Evolutionary conservation across 2,329 filamentous ascomycete genomes (phyloP).

Genomic region (Ceratocystis colombiana): DNA sequence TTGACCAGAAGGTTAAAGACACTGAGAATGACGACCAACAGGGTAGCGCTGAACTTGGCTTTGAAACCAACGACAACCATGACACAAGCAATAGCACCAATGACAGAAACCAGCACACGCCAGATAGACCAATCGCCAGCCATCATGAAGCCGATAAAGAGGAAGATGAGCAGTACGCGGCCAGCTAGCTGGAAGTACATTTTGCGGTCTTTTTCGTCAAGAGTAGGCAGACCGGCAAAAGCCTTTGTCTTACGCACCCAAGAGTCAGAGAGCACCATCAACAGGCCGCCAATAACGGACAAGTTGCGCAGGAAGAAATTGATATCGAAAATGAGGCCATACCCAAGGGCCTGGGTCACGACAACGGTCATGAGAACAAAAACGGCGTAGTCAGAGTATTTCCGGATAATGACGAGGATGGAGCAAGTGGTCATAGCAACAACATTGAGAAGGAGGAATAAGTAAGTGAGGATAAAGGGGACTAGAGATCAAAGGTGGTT

Average conservation of each 20-base stretch:
- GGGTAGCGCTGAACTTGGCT: slow-evolving; percentile 95
- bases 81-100: slow-evolving; percentile 83
- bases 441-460: slow-evolving; percentile 87
- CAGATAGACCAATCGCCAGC: slow-evolving; percentile 86
- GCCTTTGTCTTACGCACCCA: slow-evolving; percentile 98
- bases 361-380: slow-evolving; percentile 83
- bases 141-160: slow-evolving; percentile 95
- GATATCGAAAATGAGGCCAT: slow-evolving; percentile 95
- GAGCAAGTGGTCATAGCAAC: slow-evolving; percentile 78
- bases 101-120: slow-evolving; percentile 69
- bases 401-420: slow-evolving; percentile 76
- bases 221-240: slow-evolving; percentile 81
- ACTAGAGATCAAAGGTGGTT: slow-evolving; percentile 44
- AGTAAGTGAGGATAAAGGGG: slow-evolving; percentile 74
- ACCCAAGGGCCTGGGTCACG: slow-evolving; percentile 85
- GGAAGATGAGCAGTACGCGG: slow-evolving; percentile 88
- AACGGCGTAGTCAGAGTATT: slow-evolving; percentile 88
- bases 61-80: slow-evolving; percentile 99
- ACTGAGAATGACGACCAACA: slow-evolving; percentile 89
- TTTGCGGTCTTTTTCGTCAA: slow-evolving; percentile 99
- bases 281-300: slow-evolving; percentile 88
- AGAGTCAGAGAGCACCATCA: slow-evolving; percentile 97
- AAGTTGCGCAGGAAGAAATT: slow-evolving; percentile 99
- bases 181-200: slow-evolving; percentile 99
- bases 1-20: slow-evolving; percentile 96